phyloP scores from a whole-genome alignment of 208 protist genomes.

The Herpetomonas tarakana region DNA sequence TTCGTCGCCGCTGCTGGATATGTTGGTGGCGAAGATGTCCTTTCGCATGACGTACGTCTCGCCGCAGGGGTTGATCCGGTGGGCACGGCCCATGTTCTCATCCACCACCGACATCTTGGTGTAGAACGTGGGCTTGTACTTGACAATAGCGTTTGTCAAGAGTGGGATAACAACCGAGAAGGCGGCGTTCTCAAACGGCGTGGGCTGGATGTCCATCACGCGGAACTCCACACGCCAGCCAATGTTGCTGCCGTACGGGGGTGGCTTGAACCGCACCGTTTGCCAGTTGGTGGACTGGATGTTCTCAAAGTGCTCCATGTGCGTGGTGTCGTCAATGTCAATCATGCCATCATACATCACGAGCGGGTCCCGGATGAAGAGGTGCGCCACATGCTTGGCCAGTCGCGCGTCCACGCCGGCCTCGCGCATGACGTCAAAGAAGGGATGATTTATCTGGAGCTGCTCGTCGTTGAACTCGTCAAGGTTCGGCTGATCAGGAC shows the following conservation, averaged over 20 bases:
- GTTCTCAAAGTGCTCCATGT: conserved; percentile 98
- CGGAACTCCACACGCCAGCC: conserved; percentile 98
- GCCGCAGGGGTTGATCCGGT: conserved; percentile 81
- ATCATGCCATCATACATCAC: conserved; percentile 94
- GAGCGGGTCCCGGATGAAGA: conserved; percentile 98
- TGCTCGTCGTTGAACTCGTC: conserved; percentile 88
- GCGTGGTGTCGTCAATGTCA: conserved; percentile 93
- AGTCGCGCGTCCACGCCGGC: conserved; percentile 93
- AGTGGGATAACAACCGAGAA: conserved; percentile 96
- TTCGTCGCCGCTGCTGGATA: conserved; percentile 49
- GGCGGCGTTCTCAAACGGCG: conserved; percentile 99
- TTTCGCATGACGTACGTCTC: conserved; percentile 96
- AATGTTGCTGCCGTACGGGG: conserved; percentile 64
- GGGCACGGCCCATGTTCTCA: conserved; percentile 95
- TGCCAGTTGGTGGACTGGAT: conserved; percentile 99
- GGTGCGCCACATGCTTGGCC: conserved; percentile 96
- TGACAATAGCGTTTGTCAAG: conserved; percentile 93
- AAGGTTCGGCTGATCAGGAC: conserved; percentile 38
- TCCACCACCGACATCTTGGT: conserved; percentile 97
- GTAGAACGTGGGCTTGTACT: conserved; percentile 95
- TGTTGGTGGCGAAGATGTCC: conserved; percentile 65
- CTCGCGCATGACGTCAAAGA: conserved; percentile 55
- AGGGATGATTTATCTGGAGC: conserved; percentile 85
- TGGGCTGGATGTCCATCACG: conserved; percentile 95
- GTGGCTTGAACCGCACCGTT: conserved; percentile 97